Evolutionary conservation across 2,329 filamentous ascomycete species (phyloP), one percentile per base, ranked within the genome.

Genomic region (Colletotrichum trifolii): DNA sequence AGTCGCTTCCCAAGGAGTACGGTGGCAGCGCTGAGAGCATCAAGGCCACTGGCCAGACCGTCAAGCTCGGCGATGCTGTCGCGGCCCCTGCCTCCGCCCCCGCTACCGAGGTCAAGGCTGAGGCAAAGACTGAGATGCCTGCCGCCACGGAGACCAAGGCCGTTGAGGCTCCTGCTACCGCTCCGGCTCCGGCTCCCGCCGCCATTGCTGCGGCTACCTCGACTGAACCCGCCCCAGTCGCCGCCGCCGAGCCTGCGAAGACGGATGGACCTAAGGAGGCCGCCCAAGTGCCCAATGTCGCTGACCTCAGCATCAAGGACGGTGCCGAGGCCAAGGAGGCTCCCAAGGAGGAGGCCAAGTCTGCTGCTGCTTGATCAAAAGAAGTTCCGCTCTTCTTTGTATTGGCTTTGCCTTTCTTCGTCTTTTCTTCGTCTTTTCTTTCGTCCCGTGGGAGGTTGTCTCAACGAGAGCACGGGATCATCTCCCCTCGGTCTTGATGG

Each of bases 1-100:
- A 85, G 52, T 83, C 86, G 49, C 79, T 97, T 53, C 93, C 94
- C 2, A 84, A 85, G 69, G 87, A 85, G 67, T 97, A 97, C 74
- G 95, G 94, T 61, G 95, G 94, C 34, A 89, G 89, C 71, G 90
- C 87, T 53, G 72, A 74, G 12, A 77, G 73, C 45, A 77, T 81
- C 59, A 79, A 77, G 70, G 39, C 42, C 25, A 75, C 78, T 35
- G 78, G 75, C 10, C 62, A 74, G 40, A 72, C 74, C 2, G 72
- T 81, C 34, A 54, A 70, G 36, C 67, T 80, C 25, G 69, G 66
- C 7, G 71, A 72, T 6, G 53, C 54, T 40, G 46, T 25, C 43
- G 66, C 46, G 17, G 40, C 65, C 8, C 60, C 36, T 34, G 48
- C 64, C 48, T 47, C 56, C 12, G 56, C 64, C 36, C 45, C 70